Base-by-base conservation (phyloP, 352 stramenopile genomes). In the Aphanomyces euteiches region DNA sequence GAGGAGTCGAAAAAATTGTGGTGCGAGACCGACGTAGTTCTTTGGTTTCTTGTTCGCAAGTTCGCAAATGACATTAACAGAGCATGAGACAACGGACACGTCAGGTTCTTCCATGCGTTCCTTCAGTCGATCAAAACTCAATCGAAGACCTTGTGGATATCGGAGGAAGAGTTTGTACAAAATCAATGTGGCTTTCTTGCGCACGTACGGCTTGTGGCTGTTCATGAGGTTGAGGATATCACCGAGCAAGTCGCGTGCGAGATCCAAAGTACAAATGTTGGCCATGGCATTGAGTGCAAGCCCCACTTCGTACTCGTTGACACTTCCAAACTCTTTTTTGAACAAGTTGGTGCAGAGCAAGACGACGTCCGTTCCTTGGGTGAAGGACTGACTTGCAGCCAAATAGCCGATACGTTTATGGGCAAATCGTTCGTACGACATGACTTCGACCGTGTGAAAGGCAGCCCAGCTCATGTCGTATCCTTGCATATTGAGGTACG, bases 1-100 rank as follows among this genome's bases (percentile, higher is more conserved):
- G 45, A 99, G 83, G 38, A 99, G 78, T 40, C 96, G 87, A 89
- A 99, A 99, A 79, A 99, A 99, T 57, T 98, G 88, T 12, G 97
- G 97, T 12, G 97, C 97, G 56, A 99, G 81, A 1, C 92, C 90
- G 41, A 99, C 72, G 82, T 99, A 99, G 78, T 99, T 99, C 74
- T 96, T 97, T 13, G 97, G 97, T 74, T 99, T 99, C 75, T 99
- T 99, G 81, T 99, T 97, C 13, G 93, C 93, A 54, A 99, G 80
- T 78, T 99, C 97, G 64, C 97, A 99, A 72, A 99, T 98, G 15
- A 99, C 97, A 79, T 99, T 99, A 3, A 99, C 97, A 0, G 97
- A 96, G 75, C 96, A 99, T 5, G 89, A 98, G 4, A 99, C 94
- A 47, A 99, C 97, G 6, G 92, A 93, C 10, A 97, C 93, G 69